These are phyloP conservation scores for Penicillium sp. DNA, from an alignment of 2,329 filamentous ascomycete genomes.

Conservation along the genomic window DNA sequence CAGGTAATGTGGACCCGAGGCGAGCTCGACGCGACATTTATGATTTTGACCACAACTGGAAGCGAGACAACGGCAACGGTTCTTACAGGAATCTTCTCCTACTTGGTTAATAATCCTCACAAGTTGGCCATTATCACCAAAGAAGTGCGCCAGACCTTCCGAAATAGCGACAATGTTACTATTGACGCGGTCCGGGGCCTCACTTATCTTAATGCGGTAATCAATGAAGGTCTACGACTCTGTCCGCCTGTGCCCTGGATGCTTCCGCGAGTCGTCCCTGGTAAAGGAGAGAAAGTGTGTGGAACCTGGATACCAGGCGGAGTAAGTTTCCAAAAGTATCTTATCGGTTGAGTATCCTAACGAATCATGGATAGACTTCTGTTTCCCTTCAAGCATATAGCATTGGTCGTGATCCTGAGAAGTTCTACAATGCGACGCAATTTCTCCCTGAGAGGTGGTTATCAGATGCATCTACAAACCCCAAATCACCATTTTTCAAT, in stretches of 20 bases:
- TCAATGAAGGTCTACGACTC: slow-evolving; percentile 69
- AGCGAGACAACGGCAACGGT: slow-evolving; percentile 24
- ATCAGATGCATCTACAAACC: not conserved
- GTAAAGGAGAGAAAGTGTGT: not conserved
- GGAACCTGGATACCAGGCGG: not conserved
- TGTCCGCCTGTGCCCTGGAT: slow-evolving; percentile 68
- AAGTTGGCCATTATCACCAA: not conserved
- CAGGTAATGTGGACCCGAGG: too few relatives aligned
- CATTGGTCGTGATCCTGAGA: too few relatives aligned
- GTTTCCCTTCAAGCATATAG: not conserved
- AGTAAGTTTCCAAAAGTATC: not conserved
- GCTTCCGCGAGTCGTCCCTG: slow-evolving; percentile 36
- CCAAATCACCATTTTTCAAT: too few relatives aligned
- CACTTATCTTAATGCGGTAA: slow-evolving; percentile 72
- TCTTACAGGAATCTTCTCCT: slow-evolving; percentile 8
- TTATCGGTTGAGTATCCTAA: not conserved
- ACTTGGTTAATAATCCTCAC: not conserved
- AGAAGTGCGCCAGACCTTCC: not conserved
- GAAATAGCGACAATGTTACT: not conserved
- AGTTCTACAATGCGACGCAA: not conserved
- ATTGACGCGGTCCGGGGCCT: slow-evolving; percentile 36
- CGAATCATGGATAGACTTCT: not conserved
- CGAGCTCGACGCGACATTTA: too few relatives aligned
- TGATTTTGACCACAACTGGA: slow-evolving; percentile 25
- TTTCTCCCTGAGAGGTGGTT: slow-evolving; percentile 4